phyloP scores from a whole-genome alignment of 352 stramenopile species.

The Hyaloperonospora arabidopsidis region DNA sequence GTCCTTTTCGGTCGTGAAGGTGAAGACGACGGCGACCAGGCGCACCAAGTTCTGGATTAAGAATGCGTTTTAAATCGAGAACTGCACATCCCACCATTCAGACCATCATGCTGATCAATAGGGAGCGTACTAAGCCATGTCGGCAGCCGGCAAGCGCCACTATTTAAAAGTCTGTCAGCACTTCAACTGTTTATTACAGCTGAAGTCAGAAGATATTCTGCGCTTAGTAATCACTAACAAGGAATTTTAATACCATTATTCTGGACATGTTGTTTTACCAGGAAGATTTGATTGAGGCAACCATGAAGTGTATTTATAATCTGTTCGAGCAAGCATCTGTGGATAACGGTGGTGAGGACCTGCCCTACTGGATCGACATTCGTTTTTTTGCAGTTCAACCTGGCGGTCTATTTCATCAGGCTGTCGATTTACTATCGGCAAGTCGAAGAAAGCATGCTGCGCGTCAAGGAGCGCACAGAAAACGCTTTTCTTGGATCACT shows the following conservation, averaged over 20 bases:
- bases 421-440: not conserved
- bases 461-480: conserved; percentile 1
- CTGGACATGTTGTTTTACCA: not conserved
- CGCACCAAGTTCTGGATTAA: conserved; percentile 1
- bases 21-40: not conserved
- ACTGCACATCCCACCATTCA: not conserved
- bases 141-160: not conserved
- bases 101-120: not conserved
- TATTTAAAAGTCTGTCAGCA: not conserved
- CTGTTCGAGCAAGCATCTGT: not conserved
- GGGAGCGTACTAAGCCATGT: not conserved
- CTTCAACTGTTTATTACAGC: too few relatives aligned
- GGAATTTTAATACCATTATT: conserved; percentile 1
- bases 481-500: too few relatives aligned
- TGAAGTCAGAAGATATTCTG: not conserved
- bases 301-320: not conserved
- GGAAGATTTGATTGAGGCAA: not conserved
- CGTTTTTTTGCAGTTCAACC: not conserved
- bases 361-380: too few relatives aligned
- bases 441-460: not conserved
- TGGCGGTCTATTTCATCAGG: not conserved
- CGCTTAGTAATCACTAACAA: conserved; percentile 1
- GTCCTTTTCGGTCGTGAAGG: too few relatives aligned
- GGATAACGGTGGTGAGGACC: too few relatives aligned
- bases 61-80: not conserved